Percentiles rank a stretch among this genome's conserved stretches.
phyloP scores from a whole-genome alignment of 2,329 filamentous ascomycete species.

The Alternaria gaisen region DNA sequence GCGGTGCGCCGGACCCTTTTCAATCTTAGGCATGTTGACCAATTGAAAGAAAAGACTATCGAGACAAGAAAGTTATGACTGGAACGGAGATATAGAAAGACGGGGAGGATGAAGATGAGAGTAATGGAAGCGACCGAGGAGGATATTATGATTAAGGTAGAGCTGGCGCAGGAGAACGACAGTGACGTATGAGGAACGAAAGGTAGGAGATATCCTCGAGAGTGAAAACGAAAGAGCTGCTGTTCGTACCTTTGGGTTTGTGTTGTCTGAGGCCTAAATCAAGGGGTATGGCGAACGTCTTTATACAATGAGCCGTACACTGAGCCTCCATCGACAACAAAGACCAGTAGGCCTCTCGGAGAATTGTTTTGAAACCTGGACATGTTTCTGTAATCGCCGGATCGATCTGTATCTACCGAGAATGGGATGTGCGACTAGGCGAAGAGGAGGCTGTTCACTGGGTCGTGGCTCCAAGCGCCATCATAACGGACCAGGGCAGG shows the following conservation, averaged over 20 bases:
- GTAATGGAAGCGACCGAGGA: slow-evolving; percentile 36
- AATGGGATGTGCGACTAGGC: slow-evolving; percentile 42
- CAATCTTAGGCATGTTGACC: slow-evolving; percentile 58
- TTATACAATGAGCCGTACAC: slow-evolving; percentile 46
- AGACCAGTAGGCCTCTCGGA: slow-evolving; percentile 44
- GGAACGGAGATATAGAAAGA: slow-evolving; percentile 22
- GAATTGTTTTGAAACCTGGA: slow-evolving; percentile 52
- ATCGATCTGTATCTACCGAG: slow-evolving; percentile 39
- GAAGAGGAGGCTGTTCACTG: slow-evolving; percentile 40
- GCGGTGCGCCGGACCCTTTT: slow-evolving; percentile 44
- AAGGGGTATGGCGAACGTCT: slow-evolving; percentile 32
- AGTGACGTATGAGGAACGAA: slow-evolving; percentile 41
- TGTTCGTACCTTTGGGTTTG: slow-evolving; percentile 38
- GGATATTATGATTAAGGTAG: slow-evolving; percentile 45
- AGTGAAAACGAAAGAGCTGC: slow-evolving; percentile 46
- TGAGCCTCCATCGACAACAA: slow-evolving; percentile 35
- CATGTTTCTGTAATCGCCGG: slow-evolving; percentile 53
- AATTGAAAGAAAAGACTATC: slow-evolving; percentile 27
- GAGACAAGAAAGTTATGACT: slow-evolving; percentile 22
- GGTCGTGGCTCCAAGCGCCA: slow-evolving; percentile 41
- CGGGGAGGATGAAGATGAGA: slow-evolving; percentile 29
- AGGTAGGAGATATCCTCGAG: slow-evolving; percentile 44
- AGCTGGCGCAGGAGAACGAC: slow-evolving; percentile 39
- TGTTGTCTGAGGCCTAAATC: slow-evolving; percentile 35
- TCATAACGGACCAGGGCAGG: slow-evolving; percentile 41